phyloP scores from a whole-genome alignment of 2,329 filamentous ascomycete species.

The Epichloe brachyelytri region DNA sequence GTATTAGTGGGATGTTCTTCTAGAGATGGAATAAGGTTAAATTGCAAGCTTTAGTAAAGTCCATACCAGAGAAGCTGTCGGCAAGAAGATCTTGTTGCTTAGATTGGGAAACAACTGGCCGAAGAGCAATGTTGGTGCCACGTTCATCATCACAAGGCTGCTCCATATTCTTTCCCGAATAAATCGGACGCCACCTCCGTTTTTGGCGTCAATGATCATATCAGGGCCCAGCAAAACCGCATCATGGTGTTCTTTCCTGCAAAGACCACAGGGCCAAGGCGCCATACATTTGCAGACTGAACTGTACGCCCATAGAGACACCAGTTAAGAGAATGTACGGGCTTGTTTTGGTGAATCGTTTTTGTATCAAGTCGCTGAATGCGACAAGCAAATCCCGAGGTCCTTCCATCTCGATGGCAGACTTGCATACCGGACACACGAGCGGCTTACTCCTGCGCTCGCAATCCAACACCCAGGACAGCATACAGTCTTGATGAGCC shows the following conservation, averaged over 20 bases:
- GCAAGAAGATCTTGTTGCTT: slow-evolving; percentile 28
- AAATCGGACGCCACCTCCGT: slow-evolving; percentile 11
- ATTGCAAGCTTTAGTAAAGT: no score
- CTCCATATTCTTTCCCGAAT: slow-evolving; percentile 19
- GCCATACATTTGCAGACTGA: slow-evolving; percentile 42
- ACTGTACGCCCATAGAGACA: slow-evolving; percentile 33
- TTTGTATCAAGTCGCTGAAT: slow-evolving; percentile 45
- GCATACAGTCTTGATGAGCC: slow-evolving; percentile 78
- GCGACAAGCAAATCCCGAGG: slow-evolving; percentile 63
- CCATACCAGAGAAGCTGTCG: slow-evolving; percentile 29
- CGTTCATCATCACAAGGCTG: slow-evolving; percentile 27
- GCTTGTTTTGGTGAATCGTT: slow-evolving; percentile 37
- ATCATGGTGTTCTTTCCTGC: slow-evolving; percentile 33
- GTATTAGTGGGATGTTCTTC: no score
- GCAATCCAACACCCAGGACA: slow-evolving; percentile 88
- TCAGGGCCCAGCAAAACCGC: slow-evolving; percentile 27
- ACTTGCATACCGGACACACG: slow-evolving; percentile 81
- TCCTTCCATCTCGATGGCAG: slow-evolving; percentile 61
- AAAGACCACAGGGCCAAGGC: slow-evolving; percentile 34
- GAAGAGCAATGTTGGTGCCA: slow-evolving; percentile 33
- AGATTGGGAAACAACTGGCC: slow-evolving; percentile 30
- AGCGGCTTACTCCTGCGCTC: slow-evolving; percentile 57
- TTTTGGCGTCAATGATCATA: slow-evolving; percentile 16
- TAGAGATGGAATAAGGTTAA: no score
- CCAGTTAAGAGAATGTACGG: slow-evolving; percentile 55